These are phyloP conservation scores for Sporisorium scitamineum DNA, from an alignment of 1,284 basidiomycete genomes.

Conservation along the genomic window DNA sequence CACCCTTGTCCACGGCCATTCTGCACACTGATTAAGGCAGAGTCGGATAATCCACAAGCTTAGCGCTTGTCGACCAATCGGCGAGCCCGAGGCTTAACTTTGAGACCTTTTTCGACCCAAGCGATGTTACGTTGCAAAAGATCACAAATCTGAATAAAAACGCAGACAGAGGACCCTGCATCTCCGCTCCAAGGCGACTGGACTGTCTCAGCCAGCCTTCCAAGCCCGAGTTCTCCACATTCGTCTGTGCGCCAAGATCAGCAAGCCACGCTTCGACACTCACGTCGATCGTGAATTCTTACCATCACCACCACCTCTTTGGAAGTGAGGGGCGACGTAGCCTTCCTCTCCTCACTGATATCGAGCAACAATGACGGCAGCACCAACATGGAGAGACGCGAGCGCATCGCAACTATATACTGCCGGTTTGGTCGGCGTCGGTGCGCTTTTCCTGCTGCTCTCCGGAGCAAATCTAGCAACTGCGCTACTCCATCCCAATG, in stretches of 20 bases:
- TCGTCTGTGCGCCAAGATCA: background rate
- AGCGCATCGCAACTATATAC: constrained; percentile 38
- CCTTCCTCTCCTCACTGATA: background rate
- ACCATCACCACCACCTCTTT: background rate
- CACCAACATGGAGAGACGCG: constrained; percentile 28
- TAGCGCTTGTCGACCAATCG: background rate
- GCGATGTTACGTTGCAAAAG: background rate
- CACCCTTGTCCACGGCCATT: background rate
- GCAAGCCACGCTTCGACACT: background rate
- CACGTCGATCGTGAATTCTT: no score
- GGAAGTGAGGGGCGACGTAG: background rate
- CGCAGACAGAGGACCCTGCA: background rate
- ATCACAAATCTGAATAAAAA: background rate
- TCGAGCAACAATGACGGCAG: constrained; percentile 12
- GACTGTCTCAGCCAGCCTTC: background rate
- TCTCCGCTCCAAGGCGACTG: no score
- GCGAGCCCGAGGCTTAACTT: background rate
- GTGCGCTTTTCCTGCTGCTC: constrained; percentile 29
- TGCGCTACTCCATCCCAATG: constrained; percentile 1
- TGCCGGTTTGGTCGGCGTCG: constrained; percentile 20
- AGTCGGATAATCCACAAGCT: background rate
- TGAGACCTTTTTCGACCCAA: no score
- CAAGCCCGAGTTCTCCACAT: background rate
- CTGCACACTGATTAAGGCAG: constrained; percentile 8
- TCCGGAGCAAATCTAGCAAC: constrained; percentile 22